Evolutionary conservation across 495 filamentous ascomycete species (phyloP).

Genomic region (Penicillium fimorum): DNA sequence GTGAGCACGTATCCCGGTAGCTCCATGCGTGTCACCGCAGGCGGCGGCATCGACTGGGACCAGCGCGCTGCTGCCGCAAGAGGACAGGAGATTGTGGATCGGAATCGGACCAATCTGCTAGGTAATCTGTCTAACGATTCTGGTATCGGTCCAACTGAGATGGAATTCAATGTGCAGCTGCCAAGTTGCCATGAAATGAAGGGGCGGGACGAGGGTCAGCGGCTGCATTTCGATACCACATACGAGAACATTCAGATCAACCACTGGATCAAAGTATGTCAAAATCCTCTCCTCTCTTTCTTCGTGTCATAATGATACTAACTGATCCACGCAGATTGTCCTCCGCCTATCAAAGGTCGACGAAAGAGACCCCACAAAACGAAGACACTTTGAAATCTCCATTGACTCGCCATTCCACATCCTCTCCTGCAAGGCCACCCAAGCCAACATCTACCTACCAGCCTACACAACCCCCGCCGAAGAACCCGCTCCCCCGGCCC

Average conservation of each 20-base stretch:
- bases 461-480: constrained; percentile 70
- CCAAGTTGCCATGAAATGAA: constrained; percentile 88
- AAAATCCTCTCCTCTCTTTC: not conserved
- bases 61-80: constrained; percentile 56
- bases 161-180: constrained; percentile 94
- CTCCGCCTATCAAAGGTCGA: constrained; percentile 92
- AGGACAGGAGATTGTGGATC: constrained; percentile 56
- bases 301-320: not conserved
- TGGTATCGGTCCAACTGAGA: constrained; percentile 82
- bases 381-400: constrained; percentile 96
- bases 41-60: constrained; percentile 75
- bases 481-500: constrained; percentile 41
- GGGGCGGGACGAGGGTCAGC: constrained; percentile 68
- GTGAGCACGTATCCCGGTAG: constrained; percentile 77
- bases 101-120: constrained; percentile 66
- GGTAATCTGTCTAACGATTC: constrained; percentile 71
- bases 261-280: constrained; percentile 95
- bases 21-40: constrained; percentile 72
- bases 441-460: constrained; percentile 85
- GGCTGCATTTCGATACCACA: constrained; percentile 89
- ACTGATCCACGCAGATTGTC: constrained; percentile 65
- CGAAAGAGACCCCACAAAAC: constrained; percentile 71
- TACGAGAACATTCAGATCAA: constrained; percentile 96
- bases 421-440: constrained; percentile 88
- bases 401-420: constrained; percentile 98